Evolutionary conservation across 2,329 filamentous ascomycete genomes (phyloP).

Genomic region (Nothophaeocryptopus gaeumannii): DNA sequence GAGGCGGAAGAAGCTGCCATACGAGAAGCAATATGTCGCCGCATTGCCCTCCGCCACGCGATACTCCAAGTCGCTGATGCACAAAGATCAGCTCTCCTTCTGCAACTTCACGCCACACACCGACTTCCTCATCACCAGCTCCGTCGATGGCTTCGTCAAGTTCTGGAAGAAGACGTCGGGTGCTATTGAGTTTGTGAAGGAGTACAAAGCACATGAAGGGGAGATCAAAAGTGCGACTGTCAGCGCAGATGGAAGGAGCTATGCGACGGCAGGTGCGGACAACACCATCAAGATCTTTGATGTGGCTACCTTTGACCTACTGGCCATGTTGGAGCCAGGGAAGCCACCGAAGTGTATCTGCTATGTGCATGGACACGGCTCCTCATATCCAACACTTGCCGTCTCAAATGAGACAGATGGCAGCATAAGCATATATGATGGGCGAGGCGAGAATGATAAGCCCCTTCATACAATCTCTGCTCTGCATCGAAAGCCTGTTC

Average conservation of each 20-base stretch:
- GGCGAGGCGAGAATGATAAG: constrained; percentile 73
- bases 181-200: constrained; percentile 95
- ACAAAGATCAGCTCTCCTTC: constrained; percentile 90
- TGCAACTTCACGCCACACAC: constrained; percentile 84
- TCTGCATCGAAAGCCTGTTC: constrained; percentile 78
- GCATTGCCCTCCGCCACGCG: constrained; percentile 76
- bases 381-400: constrained; percentile 82
- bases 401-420: constrained; percentile 73
- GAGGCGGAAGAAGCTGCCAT: constrained; percentile 73
- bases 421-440: constrained; percentile 80
- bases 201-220: constrained; percentile 86
- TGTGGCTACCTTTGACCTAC: constrained; percentile 66
- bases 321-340: constrained; percentile 77
- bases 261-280: constrained; percentile 81
- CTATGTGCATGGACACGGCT: constrained; percentile 85
- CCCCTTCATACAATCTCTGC: constrained; percentile 74
- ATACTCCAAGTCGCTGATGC: constrained; percentile 97
- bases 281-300: constrained; percentile 75
- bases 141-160: constrained; percentile 92
- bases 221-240: constrained; percentile 81
- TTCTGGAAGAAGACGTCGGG: constrained; percentile 94
- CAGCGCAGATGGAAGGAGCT: constrained; percentile 87
- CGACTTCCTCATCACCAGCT: constrained; percentile 93
- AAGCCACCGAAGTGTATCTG: constrained; percentile 76
- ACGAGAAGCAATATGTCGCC: constrained; percentile 92